phyloP scores from a whole-genome alignment of 495 filamentous ascomycete species.

The Hyaloscypha finlandica region DNA sequence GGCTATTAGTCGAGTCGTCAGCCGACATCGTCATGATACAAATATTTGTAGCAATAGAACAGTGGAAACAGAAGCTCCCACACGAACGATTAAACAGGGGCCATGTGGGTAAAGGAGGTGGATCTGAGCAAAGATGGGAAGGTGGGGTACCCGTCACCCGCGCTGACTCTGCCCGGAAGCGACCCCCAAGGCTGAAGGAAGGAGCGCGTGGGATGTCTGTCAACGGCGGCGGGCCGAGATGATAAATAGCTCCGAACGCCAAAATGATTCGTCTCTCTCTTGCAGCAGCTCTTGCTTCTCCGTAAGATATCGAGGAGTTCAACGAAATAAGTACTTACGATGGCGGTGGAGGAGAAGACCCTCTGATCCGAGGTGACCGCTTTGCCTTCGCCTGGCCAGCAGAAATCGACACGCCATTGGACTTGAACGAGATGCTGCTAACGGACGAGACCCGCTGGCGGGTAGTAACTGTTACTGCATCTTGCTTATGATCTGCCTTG shows the following conservation, averaged over 20 bases:
- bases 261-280: neutral
- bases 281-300: neutral
- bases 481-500: constrained; percentile 23
- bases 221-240: neutral
- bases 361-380: constrained; percentile 22
- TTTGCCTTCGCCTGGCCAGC: constrained; percentile 14
- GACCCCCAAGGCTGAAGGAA: constrained; percentile 12
- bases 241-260: constrained; percentile 8
- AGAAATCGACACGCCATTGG: constrained; percentile 11
- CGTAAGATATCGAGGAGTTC: neutral
- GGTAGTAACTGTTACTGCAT: neutral
- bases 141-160: constrained; percentile 25
- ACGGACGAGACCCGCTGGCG: constrained; percentile 10
- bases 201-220: neutral
- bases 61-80: neutral
- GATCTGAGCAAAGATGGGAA: constrained; percentile 10
- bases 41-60: constrained; percentile 2
- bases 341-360: constrained; percentile 29
- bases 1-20: constrained; percentile 34
- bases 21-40: constrained; percentile 17
- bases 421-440: constrained; percentile 28
- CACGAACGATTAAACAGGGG: neutral
- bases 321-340: constrained; percentile 26
- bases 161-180: neutral
- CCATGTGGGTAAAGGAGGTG: neutral